phyloP scores from a whole-genome alignment of 306 rosid genomes.

The Neltuma alba region DNA sequence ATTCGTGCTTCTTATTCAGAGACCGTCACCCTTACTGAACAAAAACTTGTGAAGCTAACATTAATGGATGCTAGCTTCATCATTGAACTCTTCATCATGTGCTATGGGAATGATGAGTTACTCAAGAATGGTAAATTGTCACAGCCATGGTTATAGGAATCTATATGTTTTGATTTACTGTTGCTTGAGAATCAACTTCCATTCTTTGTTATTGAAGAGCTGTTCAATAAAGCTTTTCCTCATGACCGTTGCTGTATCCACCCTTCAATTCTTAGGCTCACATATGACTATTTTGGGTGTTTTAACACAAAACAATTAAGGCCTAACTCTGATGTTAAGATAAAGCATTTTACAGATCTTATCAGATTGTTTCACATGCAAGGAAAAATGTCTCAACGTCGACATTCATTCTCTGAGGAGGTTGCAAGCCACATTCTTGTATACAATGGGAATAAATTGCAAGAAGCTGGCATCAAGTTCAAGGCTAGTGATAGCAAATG shows the following conservation, averaged over 20 bases:
- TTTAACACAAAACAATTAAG: background rate
- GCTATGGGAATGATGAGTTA: background rate
- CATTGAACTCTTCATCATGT: background rate
- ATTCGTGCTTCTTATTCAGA: background rate
- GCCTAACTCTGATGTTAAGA: background rate
- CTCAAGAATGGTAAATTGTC: background rate
- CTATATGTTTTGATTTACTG: background rate
- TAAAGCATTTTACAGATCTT: no score
- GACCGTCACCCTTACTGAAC: background rate
- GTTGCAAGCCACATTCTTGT: no score
- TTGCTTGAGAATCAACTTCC: background rate
- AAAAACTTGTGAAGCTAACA: background rate
- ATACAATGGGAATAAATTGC: no score
- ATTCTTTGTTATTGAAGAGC: background rate
- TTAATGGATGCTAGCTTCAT: background rate
- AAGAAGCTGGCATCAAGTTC: no score
- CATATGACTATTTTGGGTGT: fast-evolving
- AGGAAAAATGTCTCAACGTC: no score
- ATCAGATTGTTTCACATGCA: no score
- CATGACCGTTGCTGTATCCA: no score
- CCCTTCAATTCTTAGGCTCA: background rate
- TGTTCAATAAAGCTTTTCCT: no score
- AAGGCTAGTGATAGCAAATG: no score
- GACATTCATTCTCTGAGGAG: no score
- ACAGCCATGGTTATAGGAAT: background rate